These are phyloP conservation scores for Chaetoscypha palmicola DNA, from an alignment of 2,329 filamentous ascomycete genomes.

Conservation along the genomic window DNA sequence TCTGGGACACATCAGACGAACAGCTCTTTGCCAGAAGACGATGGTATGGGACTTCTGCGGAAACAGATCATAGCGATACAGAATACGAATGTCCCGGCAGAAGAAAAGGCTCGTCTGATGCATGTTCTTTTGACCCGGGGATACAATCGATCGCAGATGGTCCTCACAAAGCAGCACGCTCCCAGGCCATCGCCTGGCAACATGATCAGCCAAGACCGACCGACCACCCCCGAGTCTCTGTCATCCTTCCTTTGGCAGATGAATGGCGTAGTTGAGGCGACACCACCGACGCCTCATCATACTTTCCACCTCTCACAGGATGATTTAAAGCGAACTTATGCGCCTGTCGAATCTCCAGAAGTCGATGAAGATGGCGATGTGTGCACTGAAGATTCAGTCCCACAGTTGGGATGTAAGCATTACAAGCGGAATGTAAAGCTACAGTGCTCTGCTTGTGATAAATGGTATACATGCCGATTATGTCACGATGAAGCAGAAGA, in stretches of 20 bases:
- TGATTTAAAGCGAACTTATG: conserved; percentile 63
- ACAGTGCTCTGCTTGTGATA: conserved; percentile 82
- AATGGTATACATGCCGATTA: conserved; percentile 92
- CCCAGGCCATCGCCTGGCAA: conserved; percentile 19
- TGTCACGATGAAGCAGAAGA: conserved; percentile 83
- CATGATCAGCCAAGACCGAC: conserved; percentile 35
- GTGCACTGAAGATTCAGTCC: conserved; percentile 22
- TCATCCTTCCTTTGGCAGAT: conserved; percentile 55
- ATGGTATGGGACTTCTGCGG: conserved; percentile 66
- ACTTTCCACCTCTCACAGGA: conserved; percentile 48
- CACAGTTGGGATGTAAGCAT: conserved; percentile 73
- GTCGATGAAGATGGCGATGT: conserved; percentile 38
- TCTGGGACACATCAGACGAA: conserved; percentile 18
- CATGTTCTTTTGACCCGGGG: conserved; percentile 65
- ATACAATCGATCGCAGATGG: conserved; percentile 45
- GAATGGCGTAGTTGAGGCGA: conserved; percentile 22
- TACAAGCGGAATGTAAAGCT: conserved; percentile 95
- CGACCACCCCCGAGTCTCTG: conserved; percentile 39
- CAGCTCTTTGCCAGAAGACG: conserved; percentile 55
- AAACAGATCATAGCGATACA: conserved; percentile 64
- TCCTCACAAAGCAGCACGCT: conserved; percentile 24
- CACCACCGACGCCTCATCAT: conserved; percentile 20
- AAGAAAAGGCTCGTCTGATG: conserved; percentile 65
- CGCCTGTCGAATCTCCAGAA: conserved; percentile 45
- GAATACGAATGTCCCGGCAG: conserved; percentile 46